Percentiles rank a stretch among this genome's conserved stretches.
phyloP scores from a whole-genome alignment of 2,329 filamentous ascomycete species.

The Xylaria multiplex region DNA sequence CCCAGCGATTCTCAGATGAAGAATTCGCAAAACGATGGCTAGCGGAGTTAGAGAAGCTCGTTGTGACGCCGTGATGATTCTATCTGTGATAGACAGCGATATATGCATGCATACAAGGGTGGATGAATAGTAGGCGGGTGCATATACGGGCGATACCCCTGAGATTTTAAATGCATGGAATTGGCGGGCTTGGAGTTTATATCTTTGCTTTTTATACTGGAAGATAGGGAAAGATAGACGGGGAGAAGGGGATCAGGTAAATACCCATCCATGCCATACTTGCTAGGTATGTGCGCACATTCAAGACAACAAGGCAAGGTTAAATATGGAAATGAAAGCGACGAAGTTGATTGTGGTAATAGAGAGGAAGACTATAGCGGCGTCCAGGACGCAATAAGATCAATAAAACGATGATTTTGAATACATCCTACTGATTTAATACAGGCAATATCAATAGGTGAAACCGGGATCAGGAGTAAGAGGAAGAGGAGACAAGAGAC shows the following conservation, averaged over 20 bases:
- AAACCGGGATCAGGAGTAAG: neutral
- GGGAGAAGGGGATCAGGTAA: too few species aligned
- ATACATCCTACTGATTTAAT: neutral
- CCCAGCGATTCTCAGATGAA: conserved; percentile 86
- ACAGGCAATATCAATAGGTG: neutral
- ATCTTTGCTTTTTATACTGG: conserved; percentile 24
- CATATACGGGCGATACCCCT: conserved; percentile 31
- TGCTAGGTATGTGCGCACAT: too few species aligned
- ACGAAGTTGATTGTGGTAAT: neutral
- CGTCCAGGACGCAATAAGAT: neutral
- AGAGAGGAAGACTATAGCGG: neutral
- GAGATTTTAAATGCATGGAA: conserved; percentile 25
- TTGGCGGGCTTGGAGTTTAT: conserved; percentile 31
- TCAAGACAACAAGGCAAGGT: too few species aligned
- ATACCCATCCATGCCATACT: neutral
- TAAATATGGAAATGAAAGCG: too few species aligned
- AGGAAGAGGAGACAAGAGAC: neutral
- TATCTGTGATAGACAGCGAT: neutral
- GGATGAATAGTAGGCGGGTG: neutral
- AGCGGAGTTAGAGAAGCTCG: conserved; percentile 75
- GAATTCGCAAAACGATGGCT: conserved; percentile 86
- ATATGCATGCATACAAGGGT: conserved; percentile 7
- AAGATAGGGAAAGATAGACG: too few species aligned
- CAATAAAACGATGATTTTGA: conserved; percentile 16
- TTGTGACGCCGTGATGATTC: conserved; percentile 55